phyloP scores from a whole-genome alignment of 2,329 filamentous ascomycete genomes.

The Hirsutella thompsonii region DNA sequence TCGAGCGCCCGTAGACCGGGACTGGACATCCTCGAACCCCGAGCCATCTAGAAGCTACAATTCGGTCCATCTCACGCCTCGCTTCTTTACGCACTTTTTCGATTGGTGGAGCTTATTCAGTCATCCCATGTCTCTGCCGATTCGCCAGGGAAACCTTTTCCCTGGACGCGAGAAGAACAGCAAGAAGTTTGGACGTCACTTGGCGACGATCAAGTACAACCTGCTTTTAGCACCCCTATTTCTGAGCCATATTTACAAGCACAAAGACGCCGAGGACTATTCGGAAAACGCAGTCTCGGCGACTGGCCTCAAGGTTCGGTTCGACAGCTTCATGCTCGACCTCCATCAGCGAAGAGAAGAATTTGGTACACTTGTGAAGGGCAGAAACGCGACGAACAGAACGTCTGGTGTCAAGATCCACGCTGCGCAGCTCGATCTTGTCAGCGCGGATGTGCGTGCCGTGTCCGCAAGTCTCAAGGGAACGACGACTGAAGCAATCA shows the following conservation, averaged over 20 bases:
- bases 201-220: constrained; percentile 98
- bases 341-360: constrained; percentile 89
- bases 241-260: constrained; percentile 95
- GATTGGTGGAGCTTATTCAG: constrained; percentile 96
- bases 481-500: constrained; percentile 64
- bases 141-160: constrained; percentile 85
- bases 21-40: constrained; percentile 68
- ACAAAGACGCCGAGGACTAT: constrained; percentile 87
- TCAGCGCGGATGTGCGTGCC: constrained; percentile 82
- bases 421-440: constrained; percentile 81
- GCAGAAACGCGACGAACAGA: constrained; percentile 61
- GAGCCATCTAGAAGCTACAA: constrained; percentile 87
- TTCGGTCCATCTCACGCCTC: constrained; percentile 82
- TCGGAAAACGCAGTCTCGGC: constrained; percentile 67
- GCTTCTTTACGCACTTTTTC: constrained; percentile 98
- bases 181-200: constrained; percentile 94
- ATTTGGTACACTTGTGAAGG: constrained; percentile 70
- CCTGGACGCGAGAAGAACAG: constrained; percentile 89
- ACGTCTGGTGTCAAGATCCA: constrained; percentile 95
- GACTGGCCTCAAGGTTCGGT: constrained; percentile 88
- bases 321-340: constrained; percentile 96
- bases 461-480: constrained; percentile 83
- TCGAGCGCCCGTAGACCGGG: constrained; percentile 70
- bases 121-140: constrained; percentile 84
- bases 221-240: constrained; percentile 84